Conservation (phyloP, 1,139 yeast genomes). For the Taiozyma onychis region DNA sequence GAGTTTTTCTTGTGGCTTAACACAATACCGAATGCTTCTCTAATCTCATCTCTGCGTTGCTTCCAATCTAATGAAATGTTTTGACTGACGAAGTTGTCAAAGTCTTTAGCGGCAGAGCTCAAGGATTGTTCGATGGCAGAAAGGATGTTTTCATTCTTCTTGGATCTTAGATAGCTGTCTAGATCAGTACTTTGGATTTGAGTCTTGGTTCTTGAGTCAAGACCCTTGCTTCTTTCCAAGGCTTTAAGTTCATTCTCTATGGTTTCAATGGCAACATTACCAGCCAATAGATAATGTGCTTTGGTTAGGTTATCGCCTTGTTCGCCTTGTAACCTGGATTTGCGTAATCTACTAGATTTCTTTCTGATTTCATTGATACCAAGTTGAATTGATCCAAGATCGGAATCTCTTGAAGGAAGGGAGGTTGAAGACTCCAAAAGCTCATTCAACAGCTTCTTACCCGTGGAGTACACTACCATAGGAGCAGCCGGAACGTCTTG, state of each 20-base stretch:
- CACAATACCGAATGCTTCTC: slow-evolving; percentile 57
- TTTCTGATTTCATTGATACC: slow-evolving; percentile 75
- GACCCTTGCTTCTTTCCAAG: slow-evolving; percentile 23
- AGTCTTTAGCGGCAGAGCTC: slow-evolving; percentile 70
- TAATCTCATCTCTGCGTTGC: slow-evolving; percentile 63
- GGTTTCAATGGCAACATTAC: slow-evolving; percentile 87
- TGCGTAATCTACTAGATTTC: slow-evolving; percentile 59
- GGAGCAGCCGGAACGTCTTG: slow-evolving; percentile 1
- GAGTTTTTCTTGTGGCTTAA: slow-evolving; percentile 17
- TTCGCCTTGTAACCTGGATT: slow-evolving; percentile 28
- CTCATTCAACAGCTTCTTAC: slow-evolving; percentile 34
- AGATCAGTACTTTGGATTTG: slow-evolving; percentile 31
- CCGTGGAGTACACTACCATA: slow-evolving; percentile 26
- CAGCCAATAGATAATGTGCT: slow-evolving; percentile 87
- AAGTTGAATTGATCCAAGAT: slow-evolving; percentile 66
- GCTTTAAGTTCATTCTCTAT: slow-evolving; percentile 61
- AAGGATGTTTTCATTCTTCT: slow-evolving; percentile 78
- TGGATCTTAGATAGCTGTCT: slow-evolving; percentile 55
- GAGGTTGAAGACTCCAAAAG: slow-evolving; percentile 66
- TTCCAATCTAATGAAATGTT: slow-evolving; percentile 83
- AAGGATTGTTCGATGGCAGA: slow-evolving; percentile 82
- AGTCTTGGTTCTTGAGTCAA: slow-evolving; percentile 23
- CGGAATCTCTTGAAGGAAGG: slow-evolving; percentile 59
- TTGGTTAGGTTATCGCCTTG: slow-evolving; percentile 53
- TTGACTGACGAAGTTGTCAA: slow-evolving; percentile 69